A percentile compares a stretch with the other conserved stretches of the same genome.
phyloP scores from a whole-genome alignment of 371 early-diverging fungal genomes.

The Blyttiomyces sp. region DNA sequence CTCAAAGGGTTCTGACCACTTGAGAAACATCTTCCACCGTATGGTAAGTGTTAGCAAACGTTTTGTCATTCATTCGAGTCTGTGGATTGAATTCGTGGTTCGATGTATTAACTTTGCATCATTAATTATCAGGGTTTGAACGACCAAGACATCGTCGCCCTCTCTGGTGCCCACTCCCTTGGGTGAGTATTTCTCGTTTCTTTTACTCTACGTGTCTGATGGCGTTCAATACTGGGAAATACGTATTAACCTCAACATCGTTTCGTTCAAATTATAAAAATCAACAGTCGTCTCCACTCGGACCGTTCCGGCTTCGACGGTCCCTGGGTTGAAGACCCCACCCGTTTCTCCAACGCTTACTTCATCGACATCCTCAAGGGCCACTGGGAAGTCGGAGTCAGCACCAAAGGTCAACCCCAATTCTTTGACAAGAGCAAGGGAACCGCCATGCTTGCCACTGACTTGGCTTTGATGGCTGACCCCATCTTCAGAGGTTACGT shows the following conservation, averaged over 20 bases:
- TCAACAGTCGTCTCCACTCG: slow-evolving; percentile 89
- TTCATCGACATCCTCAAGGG: slow-evolving; percentile 73
- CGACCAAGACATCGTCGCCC: slow-evolving; percentile 90
- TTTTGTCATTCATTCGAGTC: too few relatives aligned
- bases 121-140: too few relatives aligned
- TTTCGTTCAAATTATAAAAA: neutral
- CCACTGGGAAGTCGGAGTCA: slow-evolving; percentile 79
- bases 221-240: too few relatives aligned
- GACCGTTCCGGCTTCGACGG: slow-evolving; percentile 87
- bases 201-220: neutral
- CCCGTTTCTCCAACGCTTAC: slow-evolving; percentile 84
- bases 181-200: too few relatives aligned
- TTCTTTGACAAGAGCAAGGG: slow-evolving; percentile 69
- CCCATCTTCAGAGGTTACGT: slow-evolving; percentile 24
- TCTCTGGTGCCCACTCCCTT: slow-evolving; percentile 92
- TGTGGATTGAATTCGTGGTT: too few relatives aligned
- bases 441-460: slow-evolving; percentile 88
- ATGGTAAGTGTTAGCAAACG: too few relatives aligned
- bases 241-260: neutral
- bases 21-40: slow-evolving; percentile 82
- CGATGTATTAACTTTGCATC: too few relatives aligned
- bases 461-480: slow-evolving; percentile 73
- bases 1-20: slow-evolving; percentile 52
- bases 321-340: slow-evolving; percentile 48
- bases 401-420: slow-evolving; percentile 84